Percentiles rank a stretch among this genome's conserved stretches.
These are phyloP conservation scores for Amauroascus verrucosus DNA, from an alignment of 2,329 filamentous ascomycete genomes.

Conservation along the genomic window DNA sequence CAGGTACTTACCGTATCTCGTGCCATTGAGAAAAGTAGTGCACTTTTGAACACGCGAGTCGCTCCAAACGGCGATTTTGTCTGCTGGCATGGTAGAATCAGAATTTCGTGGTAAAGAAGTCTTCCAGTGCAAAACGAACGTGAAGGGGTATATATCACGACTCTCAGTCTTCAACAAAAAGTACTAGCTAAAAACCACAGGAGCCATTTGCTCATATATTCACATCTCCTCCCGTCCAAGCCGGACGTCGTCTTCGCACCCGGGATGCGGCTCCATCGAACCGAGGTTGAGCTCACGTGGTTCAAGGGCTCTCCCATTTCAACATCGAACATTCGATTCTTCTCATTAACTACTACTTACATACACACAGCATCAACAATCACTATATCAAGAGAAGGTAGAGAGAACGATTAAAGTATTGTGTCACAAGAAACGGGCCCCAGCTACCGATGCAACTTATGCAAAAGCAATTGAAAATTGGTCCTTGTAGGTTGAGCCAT, in stretches of 20 bases:
- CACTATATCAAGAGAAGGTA: too few relatives aligned
- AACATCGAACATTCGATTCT: background rate
- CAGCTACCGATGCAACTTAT: too few relatives aligned
- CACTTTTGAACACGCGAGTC: slow-evolving; percentile 58
- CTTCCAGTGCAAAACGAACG: background rate
- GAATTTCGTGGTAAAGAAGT: background rate
- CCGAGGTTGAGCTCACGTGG: slow-evolving; percentile 6
- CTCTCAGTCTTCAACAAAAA: background rate
- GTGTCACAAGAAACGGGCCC: too few relatives aligned
- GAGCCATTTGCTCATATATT: background rate
- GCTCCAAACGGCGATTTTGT: slow-evolving; percentile 52
- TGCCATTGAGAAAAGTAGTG: slow-evolving; percentile 54
- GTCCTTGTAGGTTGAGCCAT: too few relatives aligned
- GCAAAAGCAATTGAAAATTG: too few relatives aligned
- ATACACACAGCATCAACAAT: too few relatives aligned
- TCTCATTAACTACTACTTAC: background rate
- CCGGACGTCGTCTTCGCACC: background rate
- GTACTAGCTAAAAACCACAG: background rate
- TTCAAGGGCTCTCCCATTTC: background rate
- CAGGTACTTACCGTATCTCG: slow-evolving; percentile 50
- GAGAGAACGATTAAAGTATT: too few relatives aligned
- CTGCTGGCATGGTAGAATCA: slow-evolving; percentile 23
- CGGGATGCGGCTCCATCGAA: background rate
- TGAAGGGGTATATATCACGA: background rate
- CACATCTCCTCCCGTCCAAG: background rate